phyloP scores from a whole-genome alignment of 257 asterid species.

The Petrea volubilis region DNA sequence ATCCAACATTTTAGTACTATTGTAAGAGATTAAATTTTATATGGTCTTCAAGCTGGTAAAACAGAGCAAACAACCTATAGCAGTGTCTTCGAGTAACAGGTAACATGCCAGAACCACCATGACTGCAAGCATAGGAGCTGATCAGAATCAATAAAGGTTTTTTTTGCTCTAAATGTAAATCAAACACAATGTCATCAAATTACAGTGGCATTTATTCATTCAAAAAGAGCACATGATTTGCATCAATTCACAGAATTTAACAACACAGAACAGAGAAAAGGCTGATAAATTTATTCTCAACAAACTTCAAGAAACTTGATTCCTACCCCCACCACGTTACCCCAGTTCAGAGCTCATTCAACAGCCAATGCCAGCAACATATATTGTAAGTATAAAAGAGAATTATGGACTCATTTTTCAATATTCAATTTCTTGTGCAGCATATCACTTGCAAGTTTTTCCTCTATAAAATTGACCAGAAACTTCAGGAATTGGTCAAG shows the following conservation, averaged over 20 bases:
- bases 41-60: slow-evolving; percentile 12
- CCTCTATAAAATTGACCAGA: too few relatives aligned
- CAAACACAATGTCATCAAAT: neutral
- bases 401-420: too few relatives aligned
- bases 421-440: too few relatives aligned
- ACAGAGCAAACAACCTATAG: slow-evolving; percentile 36
- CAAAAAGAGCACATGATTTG: neutral
- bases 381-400: too few relatives aligned
- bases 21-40: neutral
- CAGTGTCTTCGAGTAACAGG: slow-evolving; percentile 44
- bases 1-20: slow-evolving; percentile 28
- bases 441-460: too few relatives aligned
- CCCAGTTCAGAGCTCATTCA: too few relatives aligned
- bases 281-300: neutral
- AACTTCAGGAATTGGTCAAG: too few relatives aligned
- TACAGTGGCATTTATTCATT: neutral
- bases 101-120: slow-evolving; percentile 43
- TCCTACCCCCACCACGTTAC: too few relatives aligned
- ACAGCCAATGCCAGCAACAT: too few relatives aligned
- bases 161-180: neutral
- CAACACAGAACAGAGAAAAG: neutral
- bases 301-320: neutral
- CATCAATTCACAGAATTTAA: neutral
- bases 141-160: slow-evolving; percentile 41
- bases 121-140: slow-evolving; percentile 46